A percentile compares a stretch with the other conserved stretches of the same genome.
Conservation (phyloP, 805 yeast genomes). For the Yarrowia alimentaria region DNA sequence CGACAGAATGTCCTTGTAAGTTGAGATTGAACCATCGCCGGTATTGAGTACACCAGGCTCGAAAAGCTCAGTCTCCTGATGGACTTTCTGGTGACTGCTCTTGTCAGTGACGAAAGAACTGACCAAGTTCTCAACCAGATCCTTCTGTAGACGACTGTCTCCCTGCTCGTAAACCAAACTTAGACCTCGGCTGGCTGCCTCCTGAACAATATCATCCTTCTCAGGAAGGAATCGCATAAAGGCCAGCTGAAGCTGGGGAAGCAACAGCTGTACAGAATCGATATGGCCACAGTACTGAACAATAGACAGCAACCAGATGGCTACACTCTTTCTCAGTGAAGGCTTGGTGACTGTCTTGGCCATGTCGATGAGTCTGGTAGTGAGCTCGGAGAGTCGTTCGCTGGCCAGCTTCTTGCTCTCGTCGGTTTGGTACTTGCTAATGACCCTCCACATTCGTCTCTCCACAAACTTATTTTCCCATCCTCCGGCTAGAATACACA, state of each 20-base stretch:
- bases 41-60: constrained; percentile 79
- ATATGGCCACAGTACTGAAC: constrained; percentile 67
- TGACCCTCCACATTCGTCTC: constrained; percentile 49
- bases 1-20: constrained; percentile 83
- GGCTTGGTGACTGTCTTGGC: constrained; percentile 66
- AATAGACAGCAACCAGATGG: constrained; percentile 81
- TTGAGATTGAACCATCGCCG: constrained; percentile 80
- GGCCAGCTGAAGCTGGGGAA: constrained; percentile 64
- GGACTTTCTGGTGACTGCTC: constrained; percentile 48
- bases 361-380: constrained; percentile 52
- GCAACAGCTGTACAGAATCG: constrained; percentile 42
- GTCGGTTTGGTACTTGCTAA: too few relatives aligned
- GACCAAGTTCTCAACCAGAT: constrained; percentile 68
- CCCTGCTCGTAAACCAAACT: constrained; percentile 80
- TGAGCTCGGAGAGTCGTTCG: constrained; percentile 38
- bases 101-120: constrained; percentile 74
- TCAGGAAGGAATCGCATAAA: constrained; percentile 80
- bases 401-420: too few relatives aligned
- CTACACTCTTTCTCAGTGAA: constrained; percentile 65
- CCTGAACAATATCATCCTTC: constrained; percentile 84
- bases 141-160: constrained; percentile 61
- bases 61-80: constrained; percentile 77
- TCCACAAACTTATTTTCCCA: constrained; percentile 63
- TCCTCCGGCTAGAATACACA: constrained; percentile 68
- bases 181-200: constrained; percentile 85